phyloP scores from a whole-genome alignment of 1,284 basidiomycete species.

The Apiotrichum veenhuisii region DNA sequence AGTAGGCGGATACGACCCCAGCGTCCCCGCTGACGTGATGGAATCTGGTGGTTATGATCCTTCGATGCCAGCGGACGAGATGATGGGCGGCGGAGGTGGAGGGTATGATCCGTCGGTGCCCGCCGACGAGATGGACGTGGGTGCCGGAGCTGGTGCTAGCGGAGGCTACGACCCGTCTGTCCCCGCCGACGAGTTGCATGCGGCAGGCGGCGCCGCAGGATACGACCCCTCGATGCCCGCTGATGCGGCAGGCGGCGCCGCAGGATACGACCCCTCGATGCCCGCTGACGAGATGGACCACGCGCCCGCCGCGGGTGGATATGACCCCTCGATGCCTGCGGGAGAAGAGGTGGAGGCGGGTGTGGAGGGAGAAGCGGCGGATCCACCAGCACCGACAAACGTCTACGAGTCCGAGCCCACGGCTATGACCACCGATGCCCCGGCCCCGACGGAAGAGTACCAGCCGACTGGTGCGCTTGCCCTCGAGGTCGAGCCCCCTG shows the following conservation, averaged over 20 bases:
- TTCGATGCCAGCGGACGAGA: no score
- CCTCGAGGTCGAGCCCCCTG: neutral
- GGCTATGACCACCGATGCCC: neutral
- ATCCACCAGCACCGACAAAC: no score
- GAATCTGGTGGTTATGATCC: no score
- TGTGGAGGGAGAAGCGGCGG: neutral
- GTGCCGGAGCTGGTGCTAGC: neutral
- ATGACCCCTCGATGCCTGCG: constrained; percentile 4
- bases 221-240: constrained; percentile 9
- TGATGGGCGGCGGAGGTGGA: neutral
- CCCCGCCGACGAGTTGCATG: constrained; percentile 3
- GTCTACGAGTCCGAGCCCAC: neutral
- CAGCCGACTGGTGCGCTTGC: neutral
- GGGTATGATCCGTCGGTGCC: constrained; percentile 6
- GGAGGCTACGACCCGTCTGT: constrained; percentile 2
- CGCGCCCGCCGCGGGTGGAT: neutral
- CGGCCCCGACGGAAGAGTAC: neutral
- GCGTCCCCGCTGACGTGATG: constrained; percentile 8
- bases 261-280: constrained; percentile 6
- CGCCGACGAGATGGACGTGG: neutral
- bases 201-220: neutral
- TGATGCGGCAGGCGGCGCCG: constrained; percentile 3
- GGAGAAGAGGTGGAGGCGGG: neutral
- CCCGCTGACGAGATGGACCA: constrained; percentile 1
- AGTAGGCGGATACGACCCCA: neutral